These are phyloP conservation scores for Bothriochloa decipiens DNA, from an alignment of 176 grass and related monocot species.

Conservation along the genomic window DNA sequence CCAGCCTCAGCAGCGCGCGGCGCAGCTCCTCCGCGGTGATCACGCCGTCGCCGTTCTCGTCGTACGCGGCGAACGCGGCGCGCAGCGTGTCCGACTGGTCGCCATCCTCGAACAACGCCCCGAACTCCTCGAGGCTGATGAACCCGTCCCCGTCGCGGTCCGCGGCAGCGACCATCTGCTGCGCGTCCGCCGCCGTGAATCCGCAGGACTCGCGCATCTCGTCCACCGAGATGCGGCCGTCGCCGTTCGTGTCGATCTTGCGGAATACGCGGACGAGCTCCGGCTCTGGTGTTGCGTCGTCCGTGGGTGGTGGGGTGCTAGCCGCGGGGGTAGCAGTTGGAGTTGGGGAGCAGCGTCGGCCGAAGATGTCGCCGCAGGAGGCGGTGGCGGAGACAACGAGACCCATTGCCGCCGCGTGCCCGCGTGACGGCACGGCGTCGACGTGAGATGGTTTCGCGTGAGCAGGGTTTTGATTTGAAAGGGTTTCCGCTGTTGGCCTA, in stretches of 20 bases:
- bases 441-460: not conserved
- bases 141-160: constrained; percentile 51
- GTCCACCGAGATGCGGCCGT: constrained; percentile 43
- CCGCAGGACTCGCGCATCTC: constrained; percentile 23
- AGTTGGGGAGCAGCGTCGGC: not conserved
- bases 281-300: not conserved
- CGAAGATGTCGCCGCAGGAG: constrained; percentile 21
- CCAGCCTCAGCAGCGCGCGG: constrained; percentile 7
- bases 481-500: not conserved
- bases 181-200: constrained; percentile 8
- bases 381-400: constrained; percentile 23
- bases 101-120: constrained; percentile 11
- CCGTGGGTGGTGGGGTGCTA: not conserved
- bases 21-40: constrained; percentile 42
- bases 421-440: not conserved
- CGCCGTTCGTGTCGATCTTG: constrained; percentile 32
- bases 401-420: constrained; percentile 29
- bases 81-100: constrained; percentile 18
- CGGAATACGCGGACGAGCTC: constrained; percentile 43
- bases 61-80: constrained; percentile 20
- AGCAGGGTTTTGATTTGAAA: not conserved
- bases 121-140: constrained; percentile 32
- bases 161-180: constrained; percentile 39
- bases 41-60: constrained; percentile 41
- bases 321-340: not conserved